Evolutionary conservation across 768 basidiomycete genomes (phyloP).

Genomic region (Atractiella rhizophila): DNA sequence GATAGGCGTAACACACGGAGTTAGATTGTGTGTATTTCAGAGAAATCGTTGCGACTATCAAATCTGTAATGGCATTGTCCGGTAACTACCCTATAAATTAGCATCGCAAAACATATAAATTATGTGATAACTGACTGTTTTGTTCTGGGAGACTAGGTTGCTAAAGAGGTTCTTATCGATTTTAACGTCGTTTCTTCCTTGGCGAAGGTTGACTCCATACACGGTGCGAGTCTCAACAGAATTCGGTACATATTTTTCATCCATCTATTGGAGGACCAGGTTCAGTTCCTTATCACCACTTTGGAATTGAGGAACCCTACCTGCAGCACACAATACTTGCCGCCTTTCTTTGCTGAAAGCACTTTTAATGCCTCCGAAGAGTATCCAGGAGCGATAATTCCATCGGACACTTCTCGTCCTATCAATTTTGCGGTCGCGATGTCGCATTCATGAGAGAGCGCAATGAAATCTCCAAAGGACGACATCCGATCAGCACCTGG

Average conservation of each 20-base stretch:
- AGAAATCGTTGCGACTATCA: slow-evolving; percentile 85
- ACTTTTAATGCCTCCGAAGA: slow-evolving; percentile 64
- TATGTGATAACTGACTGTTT: slow-evolving; percentile 32
- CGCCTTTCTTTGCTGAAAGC: slow-evolving; percentile 82
- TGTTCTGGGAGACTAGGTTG: slow-evolving; percentile 72
- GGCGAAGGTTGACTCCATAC: slow-evolving; percentile 70
- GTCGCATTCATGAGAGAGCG: slow-evolving; percentile 75
- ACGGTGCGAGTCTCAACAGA: slow-evolving; percentile 80
- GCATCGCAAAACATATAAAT: neutral
- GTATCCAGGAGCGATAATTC: slow-evolving; percentile 90
- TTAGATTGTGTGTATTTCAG: slow-evolving; percentile 99
- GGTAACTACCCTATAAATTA: slow-evolving; percentile 33
- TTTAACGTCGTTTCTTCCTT: slow-evolving; percentile 68
- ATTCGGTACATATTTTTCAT: slow-evolving; percentile 53
- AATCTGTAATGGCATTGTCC: slow-evolving; percentile 48
- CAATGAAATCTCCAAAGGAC: slow-evolving; percentile 97
- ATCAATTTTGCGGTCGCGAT: slow-evolving; percentile 85
- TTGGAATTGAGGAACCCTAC: slow-evolving; percentile 23
- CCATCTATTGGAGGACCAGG: slow-evolving; percentile 35
- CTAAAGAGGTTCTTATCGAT: slow-evolving; percentile 55
- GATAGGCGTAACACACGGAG: slow-evolving; percentile 82
- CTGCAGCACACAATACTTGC: slow-evolving; percentile 93
- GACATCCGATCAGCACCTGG: slow-evolving; percentile 94
- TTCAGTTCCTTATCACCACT: neutral
- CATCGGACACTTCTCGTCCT: slow-evolving; percentile 95